phyloP scores from a whole-genome alignment of 352 stramenopile species.

The Pythium phragmiticola region DNA sequence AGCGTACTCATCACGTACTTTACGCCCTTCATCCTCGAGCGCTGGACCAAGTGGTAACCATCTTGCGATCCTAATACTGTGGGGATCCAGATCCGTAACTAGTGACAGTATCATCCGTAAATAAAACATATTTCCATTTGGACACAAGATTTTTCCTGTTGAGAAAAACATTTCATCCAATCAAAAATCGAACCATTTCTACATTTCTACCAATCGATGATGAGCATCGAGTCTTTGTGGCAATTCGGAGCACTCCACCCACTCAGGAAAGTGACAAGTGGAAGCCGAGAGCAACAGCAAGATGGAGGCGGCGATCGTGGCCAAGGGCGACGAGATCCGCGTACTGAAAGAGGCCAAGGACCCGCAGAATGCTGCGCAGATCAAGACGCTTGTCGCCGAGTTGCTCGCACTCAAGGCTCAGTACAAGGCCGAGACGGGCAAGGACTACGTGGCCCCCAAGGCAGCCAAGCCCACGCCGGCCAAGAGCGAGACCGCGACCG shows the following conservation, averaged over 20 bases:
- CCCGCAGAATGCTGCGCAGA: conserved; percentile 30
- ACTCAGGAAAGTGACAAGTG: conserved; percentile 3
- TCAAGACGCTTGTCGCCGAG: conserved; percentile 39
- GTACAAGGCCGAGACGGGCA: conserved; percentile 75
- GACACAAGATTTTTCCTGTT: conserved; percentile 16
- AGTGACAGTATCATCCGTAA: conserved; percentile 10
- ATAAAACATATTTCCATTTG: not conserved
- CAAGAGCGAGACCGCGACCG: conserved; percentile 28
- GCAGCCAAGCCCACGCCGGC: conserved; percentile 32
- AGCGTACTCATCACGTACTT: conserved; percentile 99
- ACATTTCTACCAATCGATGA: conserved; percentile 17
- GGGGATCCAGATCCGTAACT: conserved; percentile 14
- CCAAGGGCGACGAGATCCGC: conserved; percentile 61
- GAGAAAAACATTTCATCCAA: conserved; percentile 15
- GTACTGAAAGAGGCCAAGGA: conserved; percentile 80
- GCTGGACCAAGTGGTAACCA: conserved; percentile 71
- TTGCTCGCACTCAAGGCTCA: conserved; percentile 45
- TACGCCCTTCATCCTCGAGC: conserved; percentile 85
- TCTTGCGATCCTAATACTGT: not conserved
- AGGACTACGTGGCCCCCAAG: conserved; percentile 59
- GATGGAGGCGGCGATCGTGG: conserved; percentile 32
- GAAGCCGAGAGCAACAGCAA: conserved; percentile 1
- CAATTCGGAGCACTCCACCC: conserved; percentile 2
- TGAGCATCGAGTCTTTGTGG: conserved; percentile 8
- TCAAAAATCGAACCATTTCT: not conserved